phyloP scores from a whole-genome alignment of 2,329 filamentous ascomycete genomes.

The Xylariaceae sp. region DNA sequence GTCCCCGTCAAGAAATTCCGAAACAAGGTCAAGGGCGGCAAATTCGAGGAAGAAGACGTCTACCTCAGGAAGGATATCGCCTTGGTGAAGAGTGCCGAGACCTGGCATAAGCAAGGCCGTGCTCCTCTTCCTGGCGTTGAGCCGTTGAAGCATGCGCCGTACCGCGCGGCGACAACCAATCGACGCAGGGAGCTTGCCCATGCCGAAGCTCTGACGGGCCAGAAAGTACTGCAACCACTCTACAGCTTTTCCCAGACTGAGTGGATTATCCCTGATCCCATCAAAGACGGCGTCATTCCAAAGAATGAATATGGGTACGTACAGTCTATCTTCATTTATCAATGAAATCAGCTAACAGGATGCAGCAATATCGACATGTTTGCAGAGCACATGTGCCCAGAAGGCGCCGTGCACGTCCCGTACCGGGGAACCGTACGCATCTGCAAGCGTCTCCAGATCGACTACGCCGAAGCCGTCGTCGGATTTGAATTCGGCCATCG shows the following conservation, averaged over 20 bases:
- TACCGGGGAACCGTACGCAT: slow-evolving; percentile 70
- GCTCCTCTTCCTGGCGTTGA: slow-evolving; percentile 64
- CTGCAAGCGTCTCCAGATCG: slow-evolving; percentile 77
- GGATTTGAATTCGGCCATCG: slow-evolving; percentile 95
- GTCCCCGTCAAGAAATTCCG: slow-evolving; percentile 69
- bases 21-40: slow-evolving; percentile 67
- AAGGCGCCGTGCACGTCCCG: slow-evolving; percentile 74
- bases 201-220: slow-evolving; percentile 69
- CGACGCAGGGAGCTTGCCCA: slow-evolving; percentile 86
- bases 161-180: slow-evolving; percentile 83
- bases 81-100: slow-evolving; percentile 84
- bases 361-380: slow-evolving; percentile 83
- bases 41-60: slow-evolving; percentile 71
- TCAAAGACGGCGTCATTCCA: slow-evolving; percentile 77
- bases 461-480: slow-evolving; percentile 90
- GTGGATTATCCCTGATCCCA: slow-evolving; percentile 89
- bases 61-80: slow-evolving; percentile 75
- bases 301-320: slow-evolving; percentile 77
- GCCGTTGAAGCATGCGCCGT: slow-evolving; percentile 81
- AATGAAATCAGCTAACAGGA: slow-evolving; percentile 4
- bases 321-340: neutral
- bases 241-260: slow-evolving; percentile 84
- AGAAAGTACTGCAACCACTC: slow-evolving; percentile 80
- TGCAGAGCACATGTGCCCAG: slow-evolving; percentile 85
- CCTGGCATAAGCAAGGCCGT: slow-evolving; percentile 95